phyloP scores from a whole-genome alignment of 352 stramenopile species.

The Phytophthora pini region DNA sequence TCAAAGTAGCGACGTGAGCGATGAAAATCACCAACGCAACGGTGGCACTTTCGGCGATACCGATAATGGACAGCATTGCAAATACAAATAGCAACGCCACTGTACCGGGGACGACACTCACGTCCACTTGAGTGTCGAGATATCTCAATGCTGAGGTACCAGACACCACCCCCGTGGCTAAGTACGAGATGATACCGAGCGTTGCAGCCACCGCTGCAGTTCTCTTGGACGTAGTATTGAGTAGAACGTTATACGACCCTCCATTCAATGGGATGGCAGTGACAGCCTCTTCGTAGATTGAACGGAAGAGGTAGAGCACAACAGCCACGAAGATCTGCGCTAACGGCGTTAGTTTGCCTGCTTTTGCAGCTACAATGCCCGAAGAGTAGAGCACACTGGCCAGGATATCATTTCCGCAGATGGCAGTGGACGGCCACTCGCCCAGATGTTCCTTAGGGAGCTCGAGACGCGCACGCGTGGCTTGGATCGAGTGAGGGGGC shows the following conservation, averaged over 20 bases:
- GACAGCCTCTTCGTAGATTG: conserved; percentile 93
- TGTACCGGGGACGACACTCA: conserved; percentile 50
- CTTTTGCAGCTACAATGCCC: conserved; percentile 69
- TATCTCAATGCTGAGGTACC: conserved; percentile 69
- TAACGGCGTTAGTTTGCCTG: conserved; percentile 87
- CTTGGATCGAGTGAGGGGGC: conserved; percentile 30
- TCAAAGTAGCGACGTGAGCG: conserved; percentile 81
- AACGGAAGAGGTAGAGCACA: conserved; percentile 75
- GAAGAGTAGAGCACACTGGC: conserved; percentile 87
- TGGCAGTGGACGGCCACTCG: conserved; percentile 90
- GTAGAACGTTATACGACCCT: conserved; percentile 92
- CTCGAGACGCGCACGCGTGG: conserved; percentile 36
- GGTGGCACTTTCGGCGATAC: conserved; percentile 86
- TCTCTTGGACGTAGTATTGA: conserved; percentile 93
- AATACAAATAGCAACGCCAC: conserved; percentile 83
- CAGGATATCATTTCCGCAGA: conserved; percentile 94
- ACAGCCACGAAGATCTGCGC: conserved; percentile 81
- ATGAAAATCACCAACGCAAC: conserved; percentile 90
- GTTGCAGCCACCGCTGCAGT: conserved; percentile 89
- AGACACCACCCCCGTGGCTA: conserved; percentile 86
- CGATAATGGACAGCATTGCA: conserved; percentile 80
- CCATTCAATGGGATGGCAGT: conserved; percentile 92
- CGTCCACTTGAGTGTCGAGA: conserved; percentile 59
- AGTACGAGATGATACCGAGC: conserved; percentile 92
- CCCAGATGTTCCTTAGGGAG: conserved; percentile 46